These are phyloP conservation scores for Arxiozyma slooffiae DNA, from an alignment of 1,139 yeast species.

Conservation along the genomic window DNA sequence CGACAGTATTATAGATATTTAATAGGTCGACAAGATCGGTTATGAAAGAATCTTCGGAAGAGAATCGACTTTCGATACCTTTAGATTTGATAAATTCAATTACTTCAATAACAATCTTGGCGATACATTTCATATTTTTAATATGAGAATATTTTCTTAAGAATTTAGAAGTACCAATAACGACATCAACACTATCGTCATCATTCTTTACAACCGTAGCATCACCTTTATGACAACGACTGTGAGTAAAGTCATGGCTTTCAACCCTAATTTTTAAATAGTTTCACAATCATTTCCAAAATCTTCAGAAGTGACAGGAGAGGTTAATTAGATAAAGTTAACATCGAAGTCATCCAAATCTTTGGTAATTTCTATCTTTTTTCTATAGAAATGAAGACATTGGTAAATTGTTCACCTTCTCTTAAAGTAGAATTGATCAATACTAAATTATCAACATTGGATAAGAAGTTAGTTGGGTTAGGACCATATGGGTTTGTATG, in stretches of 20 bases:
- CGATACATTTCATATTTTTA: constrained; percentile 96
- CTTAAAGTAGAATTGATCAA: constrained; percentile 90
- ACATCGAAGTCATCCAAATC: constrained; percentile 97
- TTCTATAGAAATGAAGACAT: constrained; percentile 88
- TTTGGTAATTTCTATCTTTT: constrained; percentile 95
- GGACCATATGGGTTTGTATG: constrained; percentile 79
- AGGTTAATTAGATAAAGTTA: constrained; percentile 92
- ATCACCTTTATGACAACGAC: constrained; percentile 98
- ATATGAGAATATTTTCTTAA: constrained; percentile 93
- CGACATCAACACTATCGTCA: constrained; percentile 98
- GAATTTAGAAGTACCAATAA: constrained; percentile 94
- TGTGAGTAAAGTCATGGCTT: constrained; percentile 88
- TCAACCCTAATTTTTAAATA: constrained; percentile 90
- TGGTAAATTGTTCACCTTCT: constrained; percentile 98
- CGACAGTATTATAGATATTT: constrained; percentile 92
- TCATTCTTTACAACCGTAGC: constrained; percentile 95
- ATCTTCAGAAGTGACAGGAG: constrained; percentile 96
- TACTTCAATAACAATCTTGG: constrained; percentile 91
- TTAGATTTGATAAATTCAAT: constrained; percentile 95
- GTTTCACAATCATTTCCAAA: constrained; percentile 92
- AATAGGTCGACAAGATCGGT: constrained; percentile 90
- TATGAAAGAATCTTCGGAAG: constrained; percentile 96
- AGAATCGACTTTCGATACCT: constrained; percentile 93
- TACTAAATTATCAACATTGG: constrained; percentile 83
- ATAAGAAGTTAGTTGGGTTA: constrained; percentile 81